Base-by-base conservation (phyloP, 176 grass and related monocot genomes). In the barley (Hordeum vulgare) region DNA sequence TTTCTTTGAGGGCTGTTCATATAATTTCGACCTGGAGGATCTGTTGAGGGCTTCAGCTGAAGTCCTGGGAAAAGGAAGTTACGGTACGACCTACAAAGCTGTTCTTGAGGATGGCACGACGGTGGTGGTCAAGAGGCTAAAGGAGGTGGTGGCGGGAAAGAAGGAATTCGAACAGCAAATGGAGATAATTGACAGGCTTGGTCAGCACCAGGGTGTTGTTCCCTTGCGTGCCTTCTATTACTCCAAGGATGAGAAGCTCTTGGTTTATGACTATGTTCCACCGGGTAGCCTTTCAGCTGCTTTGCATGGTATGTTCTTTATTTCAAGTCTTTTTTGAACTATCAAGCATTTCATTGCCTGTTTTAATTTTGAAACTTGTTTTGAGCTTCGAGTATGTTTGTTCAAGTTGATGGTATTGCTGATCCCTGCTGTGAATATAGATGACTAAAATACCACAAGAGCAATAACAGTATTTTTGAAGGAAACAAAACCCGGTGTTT, bases 181-280 rank as follows among this genome's bases (percentile, higher is more conserved):
- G 96, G 96, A 96, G 81, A 88, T 99, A 76, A 92, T 99, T 45
- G 91, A 88, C 61, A 92, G 82, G 49, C 70, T 94, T 79, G 78
- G 89, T 13, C 91, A 86, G 74, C 96, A 99, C 67, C 80, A 85
- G 41, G 88, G 92, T 76, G 82, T 87, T 78, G 83, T 89, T 62
- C 91, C 87, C 14, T 87, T 99, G 75, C 85, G 91, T 70, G 96
- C 93, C 86, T 99, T 94, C 81, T 99, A 99, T 82, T 99, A 92
- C 82, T 99, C 96, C 79, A 96, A 96, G 66, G 96, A 99, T 61
- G 96, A 99, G 81, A 99, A 96, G 74, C 93, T 99, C 61, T 89
- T 99, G 36, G 91, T 99, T 70, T 99, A 96, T 90, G 96, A 99
- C 75, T 94, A 99, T 85, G 69, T 89, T 21, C 64, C 74, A 12